Conservation (phyloP, 2,329 filamentous ascomycete species). For the Colletotrichum echinochloae region DNA sequence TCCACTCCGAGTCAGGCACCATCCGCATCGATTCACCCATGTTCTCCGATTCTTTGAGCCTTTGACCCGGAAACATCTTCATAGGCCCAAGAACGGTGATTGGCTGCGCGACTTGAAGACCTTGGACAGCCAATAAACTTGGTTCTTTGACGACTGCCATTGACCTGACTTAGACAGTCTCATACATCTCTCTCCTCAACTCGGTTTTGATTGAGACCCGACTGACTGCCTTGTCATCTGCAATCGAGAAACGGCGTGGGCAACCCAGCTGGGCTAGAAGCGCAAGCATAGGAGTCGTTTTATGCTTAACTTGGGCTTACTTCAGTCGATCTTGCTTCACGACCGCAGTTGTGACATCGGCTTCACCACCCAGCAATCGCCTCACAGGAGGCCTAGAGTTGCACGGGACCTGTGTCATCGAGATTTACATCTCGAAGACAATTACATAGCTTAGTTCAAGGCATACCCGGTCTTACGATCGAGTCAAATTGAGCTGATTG, state of each 20-base stretch:
- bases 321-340: not conserved
- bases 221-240: not conserved
- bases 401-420: not conserved
- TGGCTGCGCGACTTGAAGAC: constrained; percentile 7
- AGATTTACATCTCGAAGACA: not conserved
- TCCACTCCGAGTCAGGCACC: not conserved
- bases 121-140: constrained; percentile 5
- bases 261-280: not conserved
- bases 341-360: not conserved
- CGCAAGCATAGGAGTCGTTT: not conserved
- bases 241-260: not conserved
- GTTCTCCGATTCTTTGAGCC: not conserved
- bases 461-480: not conserved
- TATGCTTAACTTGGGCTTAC: not conserved
- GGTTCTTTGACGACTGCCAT: not conserved
- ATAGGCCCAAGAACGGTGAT: not conserved
- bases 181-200: not conserved
- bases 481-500: too few relatives aligned
- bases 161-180: not conserved
- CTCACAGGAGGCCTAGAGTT: not conserved
- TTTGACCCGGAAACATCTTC: constrained; percentile 5
- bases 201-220: not conserved
- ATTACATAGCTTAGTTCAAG: not conserved
- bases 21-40: constrained; percentile 3
- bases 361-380: not conserved